Evolutionary conservation across 305 asterid species (phyloP).

Genomic region (Solanum hybrid): DNA sequence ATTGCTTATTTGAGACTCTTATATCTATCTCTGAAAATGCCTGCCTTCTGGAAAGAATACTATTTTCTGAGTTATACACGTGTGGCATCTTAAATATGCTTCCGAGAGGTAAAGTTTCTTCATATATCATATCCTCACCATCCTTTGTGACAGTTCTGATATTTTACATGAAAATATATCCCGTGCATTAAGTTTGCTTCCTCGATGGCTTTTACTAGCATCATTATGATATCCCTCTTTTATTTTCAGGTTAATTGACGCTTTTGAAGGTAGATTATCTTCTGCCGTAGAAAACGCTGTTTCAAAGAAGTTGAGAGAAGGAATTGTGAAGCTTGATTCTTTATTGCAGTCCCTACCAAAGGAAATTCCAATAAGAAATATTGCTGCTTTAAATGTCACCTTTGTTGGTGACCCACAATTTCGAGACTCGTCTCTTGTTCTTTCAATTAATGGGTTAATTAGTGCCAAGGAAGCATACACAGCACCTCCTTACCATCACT

Average conservation of each 20-base stretch:
- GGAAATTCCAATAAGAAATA: constrained; percentile 47
- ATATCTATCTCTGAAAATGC: not conserved
- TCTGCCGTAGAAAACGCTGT: constrained; percentile 70
- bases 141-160: not conserved
- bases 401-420: constrained; percentile 54
- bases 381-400: constrained; percentile 56
- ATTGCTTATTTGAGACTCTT: not conserved
- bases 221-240: not conserved
- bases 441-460: constrained; percentile 66
- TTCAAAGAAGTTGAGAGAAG: constrained; percentile 48
- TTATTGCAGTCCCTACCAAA: constrained; percentile 63
- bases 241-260: constrained; percentile 56
- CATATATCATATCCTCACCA: not conserved
- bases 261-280: constrained; percentile 50
- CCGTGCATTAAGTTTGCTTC: not conserved
- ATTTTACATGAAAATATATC: not conserved
- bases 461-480: constrained; percentile 27
- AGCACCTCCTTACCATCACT: constrained; percentile 18
- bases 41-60: not conserved
- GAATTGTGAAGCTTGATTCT: constrained; percentile 42
- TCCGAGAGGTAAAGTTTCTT: not conserved
- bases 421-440: constrained; percentile 43
- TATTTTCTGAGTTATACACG: not conserved
- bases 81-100: not conserved
- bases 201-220: not conserved